Percentiles rank a stretch among this genome's conserved stretches.
phyloP scores from a whole-genome alignment of 2,329 filamentous ascomycete species.

The Chaetomium olivaceum region DNA sequence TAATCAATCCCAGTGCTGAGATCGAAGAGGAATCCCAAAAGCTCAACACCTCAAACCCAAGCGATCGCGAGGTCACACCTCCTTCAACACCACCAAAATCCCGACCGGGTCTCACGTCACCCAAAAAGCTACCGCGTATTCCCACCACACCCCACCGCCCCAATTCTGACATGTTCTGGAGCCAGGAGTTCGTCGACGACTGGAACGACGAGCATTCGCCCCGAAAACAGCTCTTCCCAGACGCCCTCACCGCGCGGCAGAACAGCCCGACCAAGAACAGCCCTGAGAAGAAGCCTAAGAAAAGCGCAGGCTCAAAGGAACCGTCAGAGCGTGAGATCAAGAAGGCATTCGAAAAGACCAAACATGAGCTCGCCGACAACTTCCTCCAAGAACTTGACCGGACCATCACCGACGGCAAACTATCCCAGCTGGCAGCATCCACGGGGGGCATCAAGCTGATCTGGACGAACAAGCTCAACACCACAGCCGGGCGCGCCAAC shows the following conservation, averaged over 20 bases:
- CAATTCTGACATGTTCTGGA: slow-evolving; percentile 61
- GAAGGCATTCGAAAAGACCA: slow-evolving; percentile 63
- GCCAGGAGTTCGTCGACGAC: slow-evolving; percentile 57
- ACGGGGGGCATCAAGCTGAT: slow-evolving; percentile 71
- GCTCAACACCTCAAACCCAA: not conserved
- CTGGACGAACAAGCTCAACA: slow-evolving; percentile 78
- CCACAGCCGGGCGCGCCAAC: slow-evolving; percentile 74
- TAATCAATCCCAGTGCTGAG: slow-evolving; percentile 11
- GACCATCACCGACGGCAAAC: slow-evolving; percentile 60
- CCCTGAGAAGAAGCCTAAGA: slow-evolving; percentile 23
- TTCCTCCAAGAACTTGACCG: slow-evolving; percentile 72
- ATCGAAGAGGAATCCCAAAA: not conserved
- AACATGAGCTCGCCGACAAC: slow-evolving; percentile 60
- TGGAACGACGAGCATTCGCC: slow-evolving; percentile 62
- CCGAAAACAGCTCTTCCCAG: slow-evolving; percentile 36
- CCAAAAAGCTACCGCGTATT: slow-evolving; percentile 45
- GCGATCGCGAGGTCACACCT: slow-evolving; percentile 1
- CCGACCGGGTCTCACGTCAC: slow-evolving; percentile 36
- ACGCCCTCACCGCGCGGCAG: slow-evolving; percentile 20
- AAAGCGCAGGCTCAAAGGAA: not conserved
- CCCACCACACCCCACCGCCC: slow-evolving; percentile 56
- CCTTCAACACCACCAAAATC: slow-evolving; percentile 28
- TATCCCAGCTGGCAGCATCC: slow-evolving; percentile 57
- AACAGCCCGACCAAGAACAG: slow-evolving; percentile 29
- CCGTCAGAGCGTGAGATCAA: slow-evolving; percentile 41